phyloP scores from a whole-genome alignment of 805 yeast species.

The Lachancea meyersii region DNA sequence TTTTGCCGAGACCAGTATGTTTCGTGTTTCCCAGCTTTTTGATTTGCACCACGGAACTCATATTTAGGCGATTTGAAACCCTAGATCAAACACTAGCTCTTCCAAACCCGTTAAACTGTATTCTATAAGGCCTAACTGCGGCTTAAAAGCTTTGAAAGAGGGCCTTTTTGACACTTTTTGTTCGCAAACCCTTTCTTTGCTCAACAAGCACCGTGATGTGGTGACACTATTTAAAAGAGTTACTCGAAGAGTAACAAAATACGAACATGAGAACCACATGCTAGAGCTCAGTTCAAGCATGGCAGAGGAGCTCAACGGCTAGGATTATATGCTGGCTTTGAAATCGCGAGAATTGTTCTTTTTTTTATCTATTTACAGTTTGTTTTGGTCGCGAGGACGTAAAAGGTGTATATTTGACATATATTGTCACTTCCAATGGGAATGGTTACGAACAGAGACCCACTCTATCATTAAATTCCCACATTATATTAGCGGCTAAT shows the following conservation, averaged over 20 bases:
- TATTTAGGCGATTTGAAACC: neutral
- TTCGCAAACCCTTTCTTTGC: neutral
- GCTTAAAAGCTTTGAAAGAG: neutral
- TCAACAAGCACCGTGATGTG: neutral
- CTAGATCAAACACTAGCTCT: neutral
- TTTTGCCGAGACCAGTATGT: neutral
- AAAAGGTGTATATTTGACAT: no score
- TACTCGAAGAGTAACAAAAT: neutral
- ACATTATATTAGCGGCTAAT: no score
- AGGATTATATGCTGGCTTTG: neutral
- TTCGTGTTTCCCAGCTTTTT: slow-evolving; percentile 2
- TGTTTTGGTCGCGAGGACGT: no score
- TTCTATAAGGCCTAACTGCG: neutral
- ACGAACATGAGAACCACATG: slow-evolving; percentile 3
- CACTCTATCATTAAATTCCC: no score
- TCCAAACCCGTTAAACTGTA: neutral
- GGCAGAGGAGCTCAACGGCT: no score
- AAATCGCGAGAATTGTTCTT: neutral
- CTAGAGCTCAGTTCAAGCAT: neutral
- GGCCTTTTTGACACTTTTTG: neutral
- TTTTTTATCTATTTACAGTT: no score
- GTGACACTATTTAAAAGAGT: neutral
- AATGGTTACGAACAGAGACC: no score
- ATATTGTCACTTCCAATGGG: no score
- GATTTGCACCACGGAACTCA: neutral